A percentile compares a stretch with the other conserved stretches of the same genome.
phyloP scores from a whole-genome alignment of 73 alveolate species.

The Paramecium primaurelia region DNA sequence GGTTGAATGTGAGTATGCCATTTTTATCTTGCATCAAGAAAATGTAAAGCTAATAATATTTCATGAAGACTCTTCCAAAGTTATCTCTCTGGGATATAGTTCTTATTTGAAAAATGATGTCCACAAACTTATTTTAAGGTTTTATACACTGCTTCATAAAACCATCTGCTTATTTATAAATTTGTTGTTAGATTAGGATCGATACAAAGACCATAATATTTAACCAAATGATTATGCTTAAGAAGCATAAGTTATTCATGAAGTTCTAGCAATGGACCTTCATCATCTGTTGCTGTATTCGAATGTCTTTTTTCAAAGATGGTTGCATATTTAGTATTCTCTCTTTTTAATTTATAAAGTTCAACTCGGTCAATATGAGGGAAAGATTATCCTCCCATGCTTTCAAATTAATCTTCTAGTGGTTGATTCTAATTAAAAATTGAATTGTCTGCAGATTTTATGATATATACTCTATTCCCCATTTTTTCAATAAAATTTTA shows the following conservation, averaged over 20 bases:
- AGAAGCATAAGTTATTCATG: not conserved
- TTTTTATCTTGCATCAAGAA: not conserved
- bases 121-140: not conserved
- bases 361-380: not conserved
- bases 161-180: not conserved
- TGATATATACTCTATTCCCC: not conserved
- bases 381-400: not conserved
- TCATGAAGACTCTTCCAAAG: not conserved
- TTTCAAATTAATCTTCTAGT: not conserved
- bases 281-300: not conserved
- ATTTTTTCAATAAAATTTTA: not conserved
- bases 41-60: not conserved
- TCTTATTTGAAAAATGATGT: not conserved
- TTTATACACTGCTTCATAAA: not conserved
- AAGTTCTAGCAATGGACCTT: not conserved
- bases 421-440: not conserved
- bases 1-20: not conserved
- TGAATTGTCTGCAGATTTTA: slow-evolving; percentile 10
- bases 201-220: not conserved
- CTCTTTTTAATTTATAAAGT: not conserved
- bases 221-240: not conserved
- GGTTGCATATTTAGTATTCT: not conserved
- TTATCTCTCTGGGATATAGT: not conserved
- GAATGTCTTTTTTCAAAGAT: slow-evolving; percentile 7
- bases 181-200: not conserved